Base-by-base conservation (phyloP, 257 asterid genomes). In the Cruciata laevipes region DNA sequence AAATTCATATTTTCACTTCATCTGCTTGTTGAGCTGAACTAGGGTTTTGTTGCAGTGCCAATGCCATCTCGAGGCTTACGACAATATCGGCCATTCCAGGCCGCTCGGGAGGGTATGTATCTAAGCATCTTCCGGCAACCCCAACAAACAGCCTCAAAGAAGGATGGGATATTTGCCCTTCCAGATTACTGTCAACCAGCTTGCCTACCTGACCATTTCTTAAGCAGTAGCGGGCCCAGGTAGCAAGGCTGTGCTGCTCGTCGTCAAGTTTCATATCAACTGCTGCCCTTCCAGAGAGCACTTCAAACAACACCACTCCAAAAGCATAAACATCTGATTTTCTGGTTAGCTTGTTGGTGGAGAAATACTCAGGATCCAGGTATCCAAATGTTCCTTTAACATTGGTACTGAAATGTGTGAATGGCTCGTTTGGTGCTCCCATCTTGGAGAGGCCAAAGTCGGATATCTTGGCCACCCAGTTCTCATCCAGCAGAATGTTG, bases 301-400 rank as follows among this genome's bases (percentile, higher is more conserved):
- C 76, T 78, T 86, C 95, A 17, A 88, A 84, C 75, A 88, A 27
- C 66, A 88, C 89, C 49, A 86, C 90, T 53, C 93, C 96, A 40
- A 87, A 88, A 51, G 96, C 76, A 58, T 84, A 88, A 66, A 88
- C 90, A 69, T 88, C 96, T 0, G 89, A 82, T 71, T 88, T 88
- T 73, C 80, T 83, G 14, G 89, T 83, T 63, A 86, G 69, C 73
- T 69, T 83, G 5, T 44, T 56, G 1, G 95, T 85, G 74, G 68
- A 64, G 68, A 69, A 78, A 72, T 88, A 88, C 77, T 83, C 92
- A 1, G 90, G 95, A 76, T 88, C 95, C 20, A 81, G 58, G 80
- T 88, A 88, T 1, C 95, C 92, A 9, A 73, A 79, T 3, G 92
- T 88, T 55, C 92, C 95, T 70, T 79, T 78, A 21, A 88, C 83